Evolutionary conservation across 2,329 filamentous ascomycete species (phyloP).

Genomic region (Alternaria triticimaculans): DNA sequence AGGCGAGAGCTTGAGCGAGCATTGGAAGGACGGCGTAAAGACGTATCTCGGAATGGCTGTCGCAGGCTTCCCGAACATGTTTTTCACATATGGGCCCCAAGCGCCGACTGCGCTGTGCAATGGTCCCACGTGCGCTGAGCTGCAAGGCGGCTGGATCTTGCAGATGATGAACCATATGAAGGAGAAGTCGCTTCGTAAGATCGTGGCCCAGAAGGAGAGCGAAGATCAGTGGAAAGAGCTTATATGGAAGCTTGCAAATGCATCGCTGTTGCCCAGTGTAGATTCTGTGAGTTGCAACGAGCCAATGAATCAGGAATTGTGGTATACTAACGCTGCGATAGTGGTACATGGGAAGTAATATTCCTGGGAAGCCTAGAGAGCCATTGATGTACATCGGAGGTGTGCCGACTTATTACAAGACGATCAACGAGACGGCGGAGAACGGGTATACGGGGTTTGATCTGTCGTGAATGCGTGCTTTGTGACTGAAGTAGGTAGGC

Average conservation of each 20-base stretch:
- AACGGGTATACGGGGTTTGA: constrained; percentile 27
- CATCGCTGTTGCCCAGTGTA: constrained; percentile 58
- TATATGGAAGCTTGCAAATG: constrained; percentile 57
- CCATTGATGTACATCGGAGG: constrained; percentile 57
- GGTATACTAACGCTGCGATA: constrained; percentile 1
- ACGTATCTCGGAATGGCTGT: constrained; percentile 51
- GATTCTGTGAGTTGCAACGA: constrained; percentile 3
- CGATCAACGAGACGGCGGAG: constrained; percentile 18
- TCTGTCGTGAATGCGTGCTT: background rate
- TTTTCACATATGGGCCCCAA: constrained; percentile 61
- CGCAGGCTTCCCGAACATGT: constrained; percentile 48
- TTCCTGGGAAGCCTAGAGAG: constrained; percentile 62
- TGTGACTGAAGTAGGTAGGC: no score
- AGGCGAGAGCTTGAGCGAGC: constrained; percentile 27
- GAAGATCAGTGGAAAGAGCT: constrained; percentile 58
- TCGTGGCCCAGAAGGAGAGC: constrained; percentile 58
- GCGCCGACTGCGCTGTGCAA: constrained; percentile 64
- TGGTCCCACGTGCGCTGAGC: constrained; percentile 61
- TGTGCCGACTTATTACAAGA: constrained; percentile 30
- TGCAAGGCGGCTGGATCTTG: constrained; percentile 65
- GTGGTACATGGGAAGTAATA: constrained; percentile 64
- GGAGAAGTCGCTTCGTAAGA: constrained; percentile 55
- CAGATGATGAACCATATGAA: constrained; percentile 59
- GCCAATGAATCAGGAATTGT: no score
- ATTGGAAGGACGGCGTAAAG: constrained; percentile 23